Evolutionary conservation across 2,329 filamentous ascomycete genomes (phyloP).

Genomic region (Fusarium coffeatum): DNA sequence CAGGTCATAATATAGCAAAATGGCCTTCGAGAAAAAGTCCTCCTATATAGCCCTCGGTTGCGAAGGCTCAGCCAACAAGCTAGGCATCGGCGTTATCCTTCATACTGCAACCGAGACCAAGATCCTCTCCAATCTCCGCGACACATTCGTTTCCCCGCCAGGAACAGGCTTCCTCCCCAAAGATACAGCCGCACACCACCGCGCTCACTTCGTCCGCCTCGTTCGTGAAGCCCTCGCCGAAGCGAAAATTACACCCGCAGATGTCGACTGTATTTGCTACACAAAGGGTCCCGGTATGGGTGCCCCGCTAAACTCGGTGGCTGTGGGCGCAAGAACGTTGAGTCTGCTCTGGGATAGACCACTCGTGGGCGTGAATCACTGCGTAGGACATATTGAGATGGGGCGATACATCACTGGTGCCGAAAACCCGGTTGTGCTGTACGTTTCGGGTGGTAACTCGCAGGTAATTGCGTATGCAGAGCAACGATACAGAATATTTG

Average conservation of each 20-base stretch:
- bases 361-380: constrained; percentile 97
- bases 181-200: constrained; percentile 94
- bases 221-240: constrained; percentile 81
- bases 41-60: constrained; percentile 68
- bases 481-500: constrained; percentile 96
- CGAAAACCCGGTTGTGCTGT: constrained; percentile 91
- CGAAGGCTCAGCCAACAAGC: constrained; percentile 97
- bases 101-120: constrained; percentile 70
- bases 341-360: constrained; percentile 86
- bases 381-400: constrained; percentile 99
- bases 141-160: constrained; percentile 92
- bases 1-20: constrained; percentile 9
- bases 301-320: constrained; percentile 87
- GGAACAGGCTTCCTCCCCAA: constrained; percentile 96
- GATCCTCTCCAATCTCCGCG: constrained; percentile 92
- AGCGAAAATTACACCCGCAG: constrained; percentile 68
- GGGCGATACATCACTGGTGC: constrained; percentile 92
- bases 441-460: constrained; percentile 95
- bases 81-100: constrained; percentile 91
- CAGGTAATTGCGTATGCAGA: constrained; percentile 98
- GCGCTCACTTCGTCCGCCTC: constrained; percentile 83
- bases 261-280: constrained; percentile 94
- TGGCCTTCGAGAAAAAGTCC: constrained; percentile 49
- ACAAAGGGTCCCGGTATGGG: constrained; percentile 98
- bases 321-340: constrained; percentile 84